Evolutionary conservation across 2,329 filamentous ascomycete genomes (phyloP).

Genomic region (Cordyceps cicadae): DNA sequence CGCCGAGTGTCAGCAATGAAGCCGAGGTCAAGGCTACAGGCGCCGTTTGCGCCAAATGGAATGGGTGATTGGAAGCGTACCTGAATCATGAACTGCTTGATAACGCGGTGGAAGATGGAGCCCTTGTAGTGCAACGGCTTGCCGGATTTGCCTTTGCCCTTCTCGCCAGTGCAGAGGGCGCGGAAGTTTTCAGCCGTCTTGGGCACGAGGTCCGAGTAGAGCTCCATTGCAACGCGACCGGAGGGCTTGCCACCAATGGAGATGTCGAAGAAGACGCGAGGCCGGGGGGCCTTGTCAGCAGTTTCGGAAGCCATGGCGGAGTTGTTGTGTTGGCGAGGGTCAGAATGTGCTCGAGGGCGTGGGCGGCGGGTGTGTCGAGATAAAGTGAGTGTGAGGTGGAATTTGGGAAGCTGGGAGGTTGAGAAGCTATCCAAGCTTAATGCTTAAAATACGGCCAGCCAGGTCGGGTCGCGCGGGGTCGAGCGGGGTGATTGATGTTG

Average conservation of each 20-base stretch:
- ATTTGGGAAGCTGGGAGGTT: neutral
- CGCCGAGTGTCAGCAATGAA: neutral
- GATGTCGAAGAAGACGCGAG: slow-evolving; percentile 90
- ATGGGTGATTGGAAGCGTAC: slow-evolving; percentile 11
- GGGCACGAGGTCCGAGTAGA: slow-evolving; percentile 69
- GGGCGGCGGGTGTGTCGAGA: neutral
- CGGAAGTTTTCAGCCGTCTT: slow-evolving; percentile 98
- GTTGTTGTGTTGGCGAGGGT: neutral
- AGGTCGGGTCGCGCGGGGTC: neutral
- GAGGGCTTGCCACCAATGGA: slow-evolving; percentile 64
- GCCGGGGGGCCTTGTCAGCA: slow-evolving; percentile 47
- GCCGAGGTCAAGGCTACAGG: neutral
- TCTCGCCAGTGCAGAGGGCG: slow-evolving; percentile 88
- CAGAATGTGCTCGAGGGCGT: neutral
- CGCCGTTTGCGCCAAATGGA: neutral
- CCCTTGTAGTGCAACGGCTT: slow-evolving; percentile 91
- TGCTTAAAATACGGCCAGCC: no score
- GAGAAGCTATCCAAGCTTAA: neutral
- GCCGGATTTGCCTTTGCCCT: slow-evolving; percentile 71
- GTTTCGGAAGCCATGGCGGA: slow-evolving; percentile 32
- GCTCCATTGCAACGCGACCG: slow-evolving; percentile 79
- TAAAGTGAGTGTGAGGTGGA: neutral
- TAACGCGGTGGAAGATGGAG: slow-evolving; percentile 88
- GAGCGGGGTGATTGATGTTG: slow-evolving; percentile 4
- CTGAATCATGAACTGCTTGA: slow-evolving; percentile 94